These are phyloP conservation scores for Lactarius indigo DNA, from an alignment of 768 basidiomycete genomes.

Conservation along the genomic window DNA sequence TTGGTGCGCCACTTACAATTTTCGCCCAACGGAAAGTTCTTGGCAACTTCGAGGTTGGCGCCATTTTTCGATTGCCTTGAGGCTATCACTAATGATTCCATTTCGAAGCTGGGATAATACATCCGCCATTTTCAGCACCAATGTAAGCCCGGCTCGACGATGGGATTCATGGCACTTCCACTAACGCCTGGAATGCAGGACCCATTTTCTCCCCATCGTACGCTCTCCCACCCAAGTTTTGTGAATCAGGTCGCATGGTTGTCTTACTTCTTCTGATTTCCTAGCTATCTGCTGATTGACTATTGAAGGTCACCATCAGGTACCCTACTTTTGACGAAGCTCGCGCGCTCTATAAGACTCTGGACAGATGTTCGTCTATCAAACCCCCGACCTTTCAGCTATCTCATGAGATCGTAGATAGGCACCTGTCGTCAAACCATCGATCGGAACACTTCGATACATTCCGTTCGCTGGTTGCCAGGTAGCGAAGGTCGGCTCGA, in stretches of 20 bases:
- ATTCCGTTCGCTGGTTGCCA: conserved; percentile 67
- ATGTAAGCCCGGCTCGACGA: conserved; percentile 37
- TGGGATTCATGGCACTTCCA: neutral
- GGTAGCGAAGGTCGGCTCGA: conserved; percentile 48
- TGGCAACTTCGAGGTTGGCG: conserved; percentile 65
- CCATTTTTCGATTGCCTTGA: neutral
- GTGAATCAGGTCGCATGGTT: conserved; percentile 75
- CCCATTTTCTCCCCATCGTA: conserved; percentile 53
- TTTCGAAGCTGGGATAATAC: conserved; percentile 65
- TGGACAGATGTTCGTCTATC: conserved; percentile 60
- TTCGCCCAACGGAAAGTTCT: conserved; percentile 67
- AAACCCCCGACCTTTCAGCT: neutral
- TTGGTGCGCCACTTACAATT: conserved; percentile 73
- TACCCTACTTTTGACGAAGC: conserved; percentile 57
- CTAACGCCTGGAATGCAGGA: conserved; percentile 37
- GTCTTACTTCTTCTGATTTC: conserved; percentile 1
- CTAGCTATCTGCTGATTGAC: neutral
- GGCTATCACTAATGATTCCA: neutral
- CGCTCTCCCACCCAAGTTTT: conserved; percentile 68
- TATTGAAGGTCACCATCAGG: conserved; percentile 59
- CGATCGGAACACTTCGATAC: conserved; percentile 50
- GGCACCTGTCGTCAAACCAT: conserved; percentile 68
- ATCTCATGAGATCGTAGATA: conserved; percentile 39
- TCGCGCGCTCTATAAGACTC: conserved; percentile 60
- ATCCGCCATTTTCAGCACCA: conserved; percentile 62